Conservation (phyloP, 257 asterid genomes). For the Thymus quinquecostatus region DNA sequence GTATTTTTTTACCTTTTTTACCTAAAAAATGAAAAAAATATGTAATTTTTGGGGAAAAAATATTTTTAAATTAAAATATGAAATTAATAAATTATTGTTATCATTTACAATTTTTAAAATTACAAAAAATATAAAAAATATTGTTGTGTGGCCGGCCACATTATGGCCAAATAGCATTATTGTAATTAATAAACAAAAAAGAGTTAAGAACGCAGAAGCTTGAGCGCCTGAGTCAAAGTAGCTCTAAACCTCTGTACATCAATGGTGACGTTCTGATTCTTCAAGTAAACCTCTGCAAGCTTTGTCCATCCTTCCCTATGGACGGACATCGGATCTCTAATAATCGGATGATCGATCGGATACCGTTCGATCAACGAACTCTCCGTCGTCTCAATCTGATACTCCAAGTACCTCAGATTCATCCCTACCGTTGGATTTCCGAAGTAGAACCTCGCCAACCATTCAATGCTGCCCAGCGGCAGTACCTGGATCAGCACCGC, state of each 20-base stretch:
- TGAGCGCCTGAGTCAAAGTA: constrained; percentile 53
- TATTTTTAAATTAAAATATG: too few relatives aligned
- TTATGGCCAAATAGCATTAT: too few relatives aligned
- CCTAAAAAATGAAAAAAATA: too few relatives aligned
- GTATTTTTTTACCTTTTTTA: too few relatives aligned
- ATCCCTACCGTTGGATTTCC: constrained; percentile 62
- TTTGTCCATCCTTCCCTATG: constrained; percentile 59
- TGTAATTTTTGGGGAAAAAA: too few relatives aligned
- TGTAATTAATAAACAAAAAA: too few relatives aligned
- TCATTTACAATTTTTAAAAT: too few relatives aligned
- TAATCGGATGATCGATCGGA: constrained; percentile 43
- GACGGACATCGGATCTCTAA: constrained; percentile 57
- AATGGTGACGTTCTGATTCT: constrained; percentile 69
- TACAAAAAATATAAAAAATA: too few relatives aligned
- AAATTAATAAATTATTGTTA: too few relatives aligned
- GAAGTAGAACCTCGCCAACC: constrained; percentile 58
- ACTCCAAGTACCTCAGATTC: constrained; percentile 63
- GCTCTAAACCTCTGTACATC: constrained; percentile 56
- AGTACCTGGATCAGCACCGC: constrained; percentile 63
- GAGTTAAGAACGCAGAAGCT: constrained; percentile 45
- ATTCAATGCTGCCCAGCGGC: constrained; percentile 68
- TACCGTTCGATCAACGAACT: constrained; percentile 53
- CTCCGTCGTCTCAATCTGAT: constrained; percentile 53
- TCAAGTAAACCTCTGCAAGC: constrained; percentile 54
- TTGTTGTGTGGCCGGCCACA: too few relatives aligned